A percentile compares a stretch with the other conserved stretches of the same genome.
Conservation (phyloP, 768 basidiomycete species). For the Agrocybe praecox region DNA sequence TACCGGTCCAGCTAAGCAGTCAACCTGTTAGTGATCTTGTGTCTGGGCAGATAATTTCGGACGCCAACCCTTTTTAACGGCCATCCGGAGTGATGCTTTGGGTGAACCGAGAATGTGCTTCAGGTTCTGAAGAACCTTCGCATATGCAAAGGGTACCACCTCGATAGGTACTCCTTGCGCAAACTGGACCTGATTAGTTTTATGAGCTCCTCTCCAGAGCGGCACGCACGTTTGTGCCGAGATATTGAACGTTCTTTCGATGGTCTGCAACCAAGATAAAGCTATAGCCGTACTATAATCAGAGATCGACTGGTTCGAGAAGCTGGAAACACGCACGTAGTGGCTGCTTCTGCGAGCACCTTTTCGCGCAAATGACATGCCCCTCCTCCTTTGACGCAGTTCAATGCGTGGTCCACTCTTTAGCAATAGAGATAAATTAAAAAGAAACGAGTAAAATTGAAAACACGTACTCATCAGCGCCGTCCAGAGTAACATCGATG, state of each 20-base stretch:
- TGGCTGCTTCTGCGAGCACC: conserved; percentile 94
- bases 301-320: neutral
- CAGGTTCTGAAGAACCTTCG: conserved; percentile 78
- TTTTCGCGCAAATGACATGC: conserved; percentile 97
- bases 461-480: conserved; percentile 85
- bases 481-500: conserved; percentile 97
- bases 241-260: conserved; percentile 83
- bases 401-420: conserved; percentile 84
- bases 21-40: neutral
- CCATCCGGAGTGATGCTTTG: conserved; percentile 87
- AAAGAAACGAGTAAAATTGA: neutral
- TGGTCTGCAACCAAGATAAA: conserved; percentile 95
- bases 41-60: neutral
- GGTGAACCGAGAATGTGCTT: conserved; percentile 62
- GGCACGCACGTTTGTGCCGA: conserved; percentile 78
- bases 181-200: conserved; percentile 50
- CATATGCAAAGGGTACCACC: conserved; percentile 96
- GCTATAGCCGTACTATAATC: conserved; percentile 33
- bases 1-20: conserved; percentile 78
- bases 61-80: conserved; percentile 66
- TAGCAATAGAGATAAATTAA: neutral
- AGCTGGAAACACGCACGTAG: conserved; percentile 52
- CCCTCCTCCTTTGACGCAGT: conserved; percentile 97
- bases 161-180: conserved; percentile 92
- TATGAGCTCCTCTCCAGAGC: neutral